Conservation (phyloP, 345 rosid species). For the Cochlearia excelsa region DNA sequence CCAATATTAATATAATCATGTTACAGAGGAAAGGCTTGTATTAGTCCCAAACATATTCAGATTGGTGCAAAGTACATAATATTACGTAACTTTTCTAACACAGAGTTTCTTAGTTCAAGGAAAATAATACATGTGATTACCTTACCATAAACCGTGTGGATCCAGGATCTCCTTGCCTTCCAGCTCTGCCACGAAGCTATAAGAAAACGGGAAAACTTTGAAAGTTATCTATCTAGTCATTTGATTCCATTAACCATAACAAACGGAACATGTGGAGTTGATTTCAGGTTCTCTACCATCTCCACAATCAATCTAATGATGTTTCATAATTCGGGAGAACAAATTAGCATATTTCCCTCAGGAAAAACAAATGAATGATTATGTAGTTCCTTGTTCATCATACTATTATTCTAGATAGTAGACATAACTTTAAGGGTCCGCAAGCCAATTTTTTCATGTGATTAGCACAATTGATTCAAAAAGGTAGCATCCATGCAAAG, state of each 20-base stretch:
- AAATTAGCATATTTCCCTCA: slow-evolving; percentile 1
- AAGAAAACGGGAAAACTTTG: slow-evolving; percentile 15
- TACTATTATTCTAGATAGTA: slow-evolving; percentile 21
- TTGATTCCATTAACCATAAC: slow-evolving; percentile 12
- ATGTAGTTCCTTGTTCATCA: slow-evolving; percentile 5
- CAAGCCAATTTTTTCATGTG: neutral
- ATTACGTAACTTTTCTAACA: slow-evolving; percentile 18
- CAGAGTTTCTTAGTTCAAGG: slow-evolving; percentile 14
- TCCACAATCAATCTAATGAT: slow-evolving; percentile 2
- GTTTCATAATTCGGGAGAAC: neutral
- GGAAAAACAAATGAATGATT: neutral
- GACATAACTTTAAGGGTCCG: neutral
- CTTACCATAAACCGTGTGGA: slow-evolving; percentile 96
- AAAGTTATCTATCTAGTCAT: slow-evolving; percentile 18
- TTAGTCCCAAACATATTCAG: slow-evolving; percentile 6
- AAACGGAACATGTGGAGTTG: slow-evolving; percentile 4
- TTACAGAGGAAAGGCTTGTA: slow-evolving; percentile 8
- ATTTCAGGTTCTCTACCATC: slow-evolving; percentile 14
- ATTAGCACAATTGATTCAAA: neutral
- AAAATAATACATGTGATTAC: slow-evolving; percentile 41
- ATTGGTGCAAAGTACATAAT: slow-evolving; percentile 5
- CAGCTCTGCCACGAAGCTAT: slow-evolving; percentile 98
- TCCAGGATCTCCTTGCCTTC: slow-evolving; percentile 98
- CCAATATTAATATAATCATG: neutral
- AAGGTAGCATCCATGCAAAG: slow-evolving; percentile 9